A percentile compares a stretch with the other conserved stretches of the same genome.
Conservation (phyloP, 208 protist species). For the Wallacemonas sp. region DNA sequence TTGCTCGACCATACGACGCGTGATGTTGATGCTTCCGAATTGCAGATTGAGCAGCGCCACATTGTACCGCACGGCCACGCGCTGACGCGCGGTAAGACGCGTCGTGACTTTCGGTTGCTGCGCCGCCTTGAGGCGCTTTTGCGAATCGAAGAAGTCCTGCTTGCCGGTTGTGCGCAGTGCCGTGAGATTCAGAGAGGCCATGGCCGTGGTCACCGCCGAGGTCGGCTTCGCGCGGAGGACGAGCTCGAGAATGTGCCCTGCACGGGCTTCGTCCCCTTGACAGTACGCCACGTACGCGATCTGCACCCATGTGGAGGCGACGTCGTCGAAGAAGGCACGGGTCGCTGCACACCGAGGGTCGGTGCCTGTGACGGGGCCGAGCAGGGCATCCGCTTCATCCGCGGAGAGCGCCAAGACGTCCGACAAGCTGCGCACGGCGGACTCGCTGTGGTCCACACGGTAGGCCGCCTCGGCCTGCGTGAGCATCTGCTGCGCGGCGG, state of each 20-base stretch:
- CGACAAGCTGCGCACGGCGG: slow-evolving; percentile 43
- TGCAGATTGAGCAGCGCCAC: slow-evolving; percentile 76
- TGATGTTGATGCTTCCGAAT: slow-evolving; percentile 52
- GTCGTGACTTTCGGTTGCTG: slow-evolving; percentile 54
- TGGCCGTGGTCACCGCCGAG: slow-evolving; percentile 57
- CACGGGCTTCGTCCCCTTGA: slow-evolving; percentile 50
- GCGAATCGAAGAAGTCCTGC: slow-evolving; percentile 72
- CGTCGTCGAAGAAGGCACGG: slow-evolving; percentile 78
- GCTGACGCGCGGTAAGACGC: slow-evolving; percentile 69
- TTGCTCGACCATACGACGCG: slow-evolving; percentile 58
- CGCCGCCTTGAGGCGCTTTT: slow-evolving; percentile 63
- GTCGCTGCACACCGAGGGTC: slow-evolving; percentile 30
- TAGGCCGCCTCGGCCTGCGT: slow-evolving; percentile 65
- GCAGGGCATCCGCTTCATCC: slow-evolving; percentile 27
- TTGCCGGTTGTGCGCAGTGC: slow-evolving; percentile 48
- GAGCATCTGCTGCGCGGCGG: slow-evolving; percentile 51
- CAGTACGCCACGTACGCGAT: slow-evolving; percentile 69
- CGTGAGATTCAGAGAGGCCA: slow-evolving; percentile 74
- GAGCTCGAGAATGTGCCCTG: slow-evolving; percentile 39
- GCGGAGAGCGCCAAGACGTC: slow-evolving; percentile 41
- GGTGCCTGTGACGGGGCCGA: slow-evolving; percentile 17
- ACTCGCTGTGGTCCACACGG: slow-evolving; percentile 42
- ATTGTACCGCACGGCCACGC: slow-evolving; percentile 82
- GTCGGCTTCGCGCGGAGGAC: slow-evolving; percentile 57
- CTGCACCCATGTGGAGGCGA: slow-evolving; percentile 79